Base-by-base conservation (phyloP, 495 filamentous ascomycete species). In the Rhypophila decipiens region DNA sequence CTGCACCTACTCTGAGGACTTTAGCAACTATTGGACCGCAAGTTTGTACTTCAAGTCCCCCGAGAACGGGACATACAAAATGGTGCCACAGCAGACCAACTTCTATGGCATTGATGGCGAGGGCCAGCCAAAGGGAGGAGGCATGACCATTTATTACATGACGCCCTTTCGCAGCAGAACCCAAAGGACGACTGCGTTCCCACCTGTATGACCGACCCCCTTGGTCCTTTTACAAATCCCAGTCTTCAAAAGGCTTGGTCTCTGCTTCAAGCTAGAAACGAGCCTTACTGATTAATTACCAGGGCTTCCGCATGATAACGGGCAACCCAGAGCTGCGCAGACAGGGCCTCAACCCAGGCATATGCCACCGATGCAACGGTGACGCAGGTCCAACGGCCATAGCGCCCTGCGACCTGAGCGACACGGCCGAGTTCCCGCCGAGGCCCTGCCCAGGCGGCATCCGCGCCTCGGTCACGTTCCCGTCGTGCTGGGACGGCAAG, bases 251-350 rank as follows among this genome's bases (percentile, higher is more conserved):
- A n/a, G n/a, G n/a, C n/a, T n/a, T n/a, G n/a, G n/a, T n/a, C n/a
- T n/a, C n/a, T n/a, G n/a, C n/a, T n/a, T n/a, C n/a, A n/a, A n/a
- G n/a, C n/a, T n/a, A n/a, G n/a, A n/a, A n/a, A n/a, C n/a, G n/a
- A n/a, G n/a, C n/a, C n/a, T n/a, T n/a, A n/a, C n/a, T n/a, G n/a
- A n/a, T n/a, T n/a, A 65, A 21, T 44, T 55, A 61, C 29, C 55
- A 65, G 21, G 81, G 77, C 24, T 83, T 87, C 58, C 85, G 84
- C 46, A 88, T 90, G 82, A 49, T 89, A 7, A 75, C 82, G 31
- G 86, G 86, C 23, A 69, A 85, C 55, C 68, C 82, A 1, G 62
- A 51, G 39, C 55, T 55, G 9, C 53, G 60, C 24, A 46, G 49
- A 23, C 56, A 31, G 65, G 63, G 12, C 44, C 46, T 52, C 7